Conservation (phyloP, 2,329 filamentous ascomycete species). For the Ceratocystiopsis minuta region DNA sequence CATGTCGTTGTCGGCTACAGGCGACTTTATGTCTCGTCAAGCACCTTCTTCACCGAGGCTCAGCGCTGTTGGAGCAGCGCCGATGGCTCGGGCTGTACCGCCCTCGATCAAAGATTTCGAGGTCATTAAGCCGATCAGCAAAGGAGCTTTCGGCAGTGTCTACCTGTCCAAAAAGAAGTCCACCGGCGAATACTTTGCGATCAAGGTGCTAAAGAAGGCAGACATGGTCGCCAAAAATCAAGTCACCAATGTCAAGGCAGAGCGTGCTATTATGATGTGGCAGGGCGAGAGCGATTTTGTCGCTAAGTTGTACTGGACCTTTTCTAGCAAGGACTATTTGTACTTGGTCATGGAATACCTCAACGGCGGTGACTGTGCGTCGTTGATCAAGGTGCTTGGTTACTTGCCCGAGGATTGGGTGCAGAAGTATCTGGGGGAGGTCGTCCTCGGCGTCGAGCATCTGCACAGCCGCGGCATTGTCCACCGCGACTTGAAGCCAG, state of each 20-base stretch:
- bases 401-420: constrained; percentile 93
- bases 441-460: constrained; percentile 92
- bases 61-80: constrained; percentile 55
- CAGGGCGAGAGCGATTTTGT: constrained; percentile 98
- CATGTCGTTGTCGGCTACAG: constrained; percentile 34
- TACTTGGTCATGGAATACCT: constrained; percentile 99
- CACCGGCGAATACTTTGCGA: constrained; percentile 94
- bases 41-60: constrained; percentile 64
- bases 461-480: constrained; percentile 88
- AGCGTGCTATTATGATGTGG: constrained; percentile 99
- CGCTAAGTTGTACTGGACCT: constrained; percentile 98
- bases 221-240: constrained; percentile 99
- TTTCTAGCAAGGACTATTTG: constrained; percentile 96
- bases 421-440: constrained; percentile 91
- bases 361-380: constrained; percentile 92
- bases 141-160: constrained; percentile 93
- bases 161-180: constrained; percentile 98
- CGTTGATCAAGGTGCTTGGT: constrained; percentile 83
- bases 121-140: constrained; percentile 98
- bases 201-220: constrained; percentile 97
- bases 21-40: constrained; percentile 40
- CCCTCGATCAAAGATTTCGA: constrained; percentile 99
- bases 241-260: constrained; percentile 96
- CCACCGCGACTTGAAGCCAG: constrained; percentile 89
- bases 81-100: constrained; percentile 72